These are phyloP conservation scores for Hymenoscyphus infarciens DNA, from an alignment of 2,329 filamentous ascomycete genomes.

Conservation along the genomic window DNA sequence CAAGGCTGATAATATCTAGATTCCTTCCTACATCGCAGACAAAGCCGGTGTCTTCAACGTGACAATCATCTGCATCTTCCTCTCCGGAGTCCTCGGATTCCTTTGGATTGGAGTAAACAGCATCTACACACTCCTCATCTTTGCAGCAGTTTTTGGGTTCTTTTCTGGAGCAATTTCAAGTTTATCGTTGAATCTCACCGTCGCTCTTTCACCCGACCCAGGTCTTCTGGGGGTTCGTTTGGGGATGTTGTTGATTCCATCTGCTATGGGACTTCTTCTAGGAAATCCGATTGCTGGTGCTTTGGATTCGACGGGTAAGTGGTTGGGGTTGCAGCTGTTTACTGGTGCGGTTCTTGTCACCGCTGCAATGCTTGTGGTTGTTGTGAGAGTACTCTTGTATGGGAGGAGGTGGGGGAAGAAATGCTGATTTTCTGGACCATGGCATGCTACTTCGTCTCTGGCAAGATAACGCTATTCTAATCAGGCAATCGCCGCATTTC, in stretches of 20 bases:
- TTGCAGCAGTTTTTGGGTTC: conserved; percentile 64
- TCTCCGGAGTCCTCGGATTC: conserved; percentile 50
- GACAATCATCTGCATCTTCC: conserved; percentile 41
- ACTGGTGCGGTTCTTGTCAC: neutral
- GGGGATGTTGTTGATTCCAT: conserved; percentile 45
- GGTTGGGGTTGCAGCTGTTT: neutral
- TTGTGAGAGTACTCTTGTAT: neutral
- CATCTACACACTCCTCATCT: conserved; percentile 54
- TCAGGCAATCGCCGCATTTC: too few relatives aligned
- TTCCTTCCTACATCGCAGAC: conserved; percentile 52
- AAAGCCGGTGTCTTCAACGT: conserved; percentile 51
- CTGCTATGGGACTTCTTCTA: conserved; percentile 34
- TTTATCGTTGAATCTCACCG: conserved; percentile 16
- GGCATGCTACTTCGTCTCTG: too few relatives aligned
- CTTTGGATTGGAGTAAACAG: conserved; percentile 47
- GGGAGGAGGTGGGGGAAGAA: neutral
- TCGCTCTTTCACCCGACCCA: conserved; percentile 21
- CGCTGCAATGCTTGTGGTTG: neutral
- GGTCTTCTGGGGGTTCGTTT: conserved; percentile 60
- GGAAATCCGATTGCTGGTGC: conserved; percentile 32
- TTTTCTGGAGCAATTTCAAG: conserved; percentile 59
- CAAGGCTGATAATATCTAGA: conserved; percentile 4
- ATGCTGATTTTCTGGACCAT: neutral
- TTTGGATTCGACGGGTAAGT: neutral
- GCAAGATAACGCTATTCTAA: too few relatives aligned